Conservation (phyloP, 805 yeast species). For the Priceomyces fermenticarens region DNA sequence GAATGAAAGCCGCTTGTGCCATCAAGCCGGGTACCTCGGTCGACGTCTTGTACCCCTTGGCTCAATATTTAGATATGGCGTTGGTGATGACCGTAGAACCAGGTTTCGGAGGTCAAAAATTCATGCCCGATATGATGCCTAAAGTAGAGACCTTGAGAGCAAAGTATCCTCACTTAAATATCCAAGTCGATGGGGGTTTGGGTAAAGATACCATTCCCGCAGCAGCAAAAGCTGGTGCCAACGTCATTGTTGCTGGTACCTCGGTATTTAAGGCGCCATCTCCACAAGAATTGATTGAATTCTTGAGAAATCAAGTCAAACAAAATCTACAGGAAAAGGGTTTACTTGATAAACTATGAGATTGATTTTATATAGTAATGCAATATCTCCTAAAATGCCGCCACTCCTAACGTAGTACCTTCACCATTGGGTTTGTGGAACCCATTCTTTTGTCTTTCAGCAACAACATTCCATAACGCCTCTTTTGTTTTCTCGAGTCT, state of each 20-base stretch:
- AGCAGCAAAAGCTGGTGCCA: constrained; percentile 98
- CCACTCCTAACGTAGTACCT: constrained; percentile 86
- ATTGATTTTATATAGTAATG: too few species aligned
- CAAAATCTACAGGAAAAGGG: constrained; percentile 46
- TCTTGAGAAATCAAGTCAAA: constrained; percentile 62
- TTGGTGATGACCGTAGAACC: constrained; percentile 98
- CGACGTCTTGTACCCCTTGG: constrained; percentile 73
- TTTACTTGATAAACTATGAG: constrained; percentile 15
- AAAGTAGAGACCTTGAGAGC: constrained; percentile 77
- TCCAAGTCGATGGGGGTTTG: constrained; percentile 96
- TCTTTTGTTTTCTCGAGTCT: constrained; percentile 52
- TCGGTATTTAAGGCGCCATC: constrained; percentile 83
- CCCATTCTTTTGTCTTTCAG: constrained; percentile 49
- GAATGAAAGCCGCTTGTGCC: constrained; percentile 94
- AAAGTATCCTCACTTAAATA: constrained; percentile 73
- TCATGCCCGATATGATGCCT: constrained; percentile 95
- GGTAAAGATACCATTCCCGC: constrained; percentile 78
- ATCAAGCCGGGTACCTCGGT: constrained; percentile 91
- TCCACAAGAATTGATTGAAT: constrained; percentile 71
- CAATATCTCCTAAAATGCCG: constrained; percentile 43
- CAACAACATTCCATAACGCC: constrained; percentile 72
- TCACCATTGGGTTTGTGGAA: constrained; percentile 50
- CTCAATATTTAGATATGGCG: constrained; percentile 85
- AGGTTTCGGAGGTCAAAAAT: constrained; percentile 97
- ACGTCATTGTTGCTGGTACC: constrained; percentile 97